These are phyloP conservation scores for Paraleonurus japonicus DNA, from an alignment of 257 asterid genomes.

Conservation along the genomic window DNA sequence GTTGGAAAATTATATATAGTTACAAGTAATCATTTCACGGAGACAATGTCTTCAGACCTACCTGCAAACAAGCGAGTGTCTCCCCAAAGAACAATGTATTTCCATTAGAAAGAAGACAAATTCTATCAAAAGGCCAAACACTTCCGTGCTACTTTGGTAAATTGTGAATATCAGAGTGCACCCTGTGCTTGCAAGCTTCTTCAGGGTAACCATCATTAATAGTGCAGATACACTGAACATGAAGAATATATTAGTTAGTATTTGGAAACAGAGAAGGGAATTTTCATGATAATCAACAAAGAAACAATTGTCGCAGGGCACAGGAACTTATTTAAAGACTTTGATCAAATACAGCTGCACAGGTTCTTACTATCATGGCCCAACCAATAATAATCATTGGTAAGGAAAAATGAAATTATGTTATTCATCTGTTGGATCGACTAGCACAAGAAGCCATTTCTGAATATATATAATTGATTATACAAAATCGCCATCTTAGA, in stretches of 20 bases:
- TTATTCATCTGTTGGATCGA: background rate
- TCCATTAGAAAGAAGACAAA: conserved; percentile 98
- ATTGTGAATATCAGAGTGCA: conserved; percentile 95
- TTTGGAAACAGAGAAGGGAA: background rate
- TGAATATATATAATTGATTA: background rate
- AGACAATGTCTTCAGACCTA: conserved; percentile 30
- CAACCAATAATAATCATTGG: too few relatives aligned
- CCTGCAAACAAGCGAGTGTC: conserved; percentile 99
- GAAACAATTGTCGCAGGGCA: background rate
- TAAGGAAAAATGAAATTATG: too few relatives aligned
- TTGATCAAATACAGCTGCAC: background rate
- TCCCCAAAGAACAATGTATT: conserved; percentile 98
- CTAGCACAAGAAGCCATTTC: background rate
- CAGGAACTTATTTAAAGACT: background rate
- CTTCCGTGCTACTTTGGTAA: conserved; percentile 98
- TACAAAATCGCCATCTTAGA: background rate
- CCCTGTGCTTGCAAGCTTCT: conserved; percentile 97
- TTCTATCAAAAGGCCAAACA: conserved; percentile 96
- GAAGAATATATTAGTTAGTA: conserved; percentile 17
- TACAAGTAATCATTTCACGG: background rate
- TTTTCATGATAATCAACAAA: background rate
- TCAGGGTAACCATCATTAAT: conserved; percentile 96
- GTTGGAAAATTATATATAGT: background rate
- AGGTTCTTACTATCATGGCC: background rate
- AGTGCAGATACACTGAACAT: conserved; percentile 87